phyloP scores from a whole-genome alignment of 2,329 filamentous ascomycete species.

The Coleophoma cylindrospora region DNA sequence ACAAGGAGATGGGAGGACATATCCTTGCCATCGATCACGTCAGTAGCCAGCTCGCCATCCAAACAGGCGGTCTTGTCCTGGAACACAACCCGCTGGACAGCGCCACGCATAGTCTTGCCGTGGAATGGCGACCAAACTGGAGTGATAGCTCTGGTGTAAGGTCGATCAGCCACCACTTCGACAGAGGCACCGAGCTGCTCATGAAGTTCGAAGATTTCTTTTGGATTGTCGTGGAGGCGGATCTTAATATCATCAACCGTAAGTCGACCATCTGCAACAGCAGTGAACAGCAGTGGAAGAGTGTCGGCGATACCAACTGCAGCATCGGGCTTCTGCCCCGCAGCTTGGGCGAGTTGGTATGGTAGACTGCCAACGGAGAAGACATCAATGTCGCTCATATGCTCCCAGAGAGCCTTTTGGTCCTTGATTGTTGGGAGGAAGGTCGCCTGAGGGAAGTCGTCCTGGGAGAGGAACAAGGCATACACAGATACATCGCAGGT shows the following conservation, averaged over 20 bases:
- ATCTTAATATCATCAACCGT: constrained; percentile 68
- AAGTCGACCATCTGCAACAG: constrained; percentile 67
- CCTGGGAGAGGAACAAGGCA: constrained; percentile 67
- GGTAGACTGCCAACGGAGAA: constrained; percentile 77
- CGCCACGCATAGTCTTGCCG: constrained; percentile 62
- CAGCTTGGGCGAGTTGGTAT: constrained; percentile 63
- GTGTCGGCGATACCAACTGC: constrained; percentile 67
- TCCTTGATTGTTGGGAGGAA: constrained; percentile 63
- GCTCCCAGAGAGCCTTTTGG: constrained; percentile 69
- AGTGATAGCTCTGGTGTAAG: constrained; percentile 51
- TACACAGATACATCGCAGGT: constrained; percentile 82
- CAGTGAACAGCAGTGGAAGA: constrained; percentile 69
- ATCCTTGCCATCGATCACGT: constrained; percentile 60
- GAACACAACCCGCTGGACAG: constrained; percentile 72
- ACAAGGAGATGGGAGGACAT: constrained; percentile 63
- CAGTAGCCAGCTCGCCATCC: constrained; percentile 57
- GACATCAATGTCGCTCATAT: constrained; percentile 68
- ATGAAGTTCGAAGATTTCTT: constrained; percentile 77
- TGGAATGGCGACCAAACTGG: constrained; percentile 66
- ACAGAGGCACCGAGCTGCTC: constrained; percentile 70
- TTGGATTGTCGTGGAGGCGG: constrained; percentile 72
- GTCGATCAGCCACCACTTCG: constrained; percentile 71
- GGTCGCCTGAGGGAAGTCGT: constrained; percentile 63
- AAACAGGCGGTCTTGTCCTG: constrained; percentile 70
- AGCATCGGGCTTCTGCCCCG: constrained; percentile 48